These are phyloP conservation scores for Phylloporus sp. DNA, from an alignment of 768 basidiomycete species.

Conservation along the genomic window DNA sequence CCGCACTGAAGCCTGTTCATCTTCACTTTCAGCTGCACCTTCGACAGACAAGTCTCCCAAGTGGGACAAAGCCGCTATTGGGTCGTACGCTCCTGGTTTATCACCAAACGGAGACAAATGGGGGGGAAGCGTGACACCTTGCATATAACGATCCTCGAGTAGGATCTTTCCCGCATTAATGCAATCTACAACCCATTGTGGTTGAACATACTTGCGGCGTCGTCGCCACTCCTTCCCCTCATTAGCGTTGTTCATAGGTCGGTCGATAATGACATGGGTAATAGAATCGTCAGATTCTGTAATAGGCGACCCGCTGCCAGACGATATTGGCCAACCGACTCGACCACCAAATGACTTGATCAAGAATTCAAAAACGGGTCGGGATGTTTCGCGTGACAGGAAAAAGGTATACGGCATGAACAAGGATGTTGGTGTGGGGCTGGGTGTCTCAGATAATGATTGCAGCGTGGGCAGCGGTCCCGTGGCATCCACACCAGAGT, in stretches of 20 bases:
- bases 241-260: slow-evolving; percentile 55
- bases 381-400: slow-evolving; percentile 88
- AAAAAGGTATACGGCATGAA: slow-evolving; percentile 89
- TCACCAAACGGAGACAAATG: slow-evolving; percentile 96
- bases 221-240: slow-evolving; percentile 60
- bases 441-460: slow-evolving; percentile 57
- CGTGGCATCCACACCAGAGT: slow-evolving; percentile 45
- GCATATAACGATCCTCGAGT: slow-evolving; percentile 79
- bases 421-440: slow-evolving; percentile 53
- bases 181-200: slow-evolving; percentile 97
- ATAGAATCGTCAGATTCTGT: slow-evolving; percentile 77
- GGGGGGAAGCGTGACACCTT: slow-evolving; percentile 84
- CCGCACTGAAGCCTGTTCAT: slow-evolving; percentile 22
- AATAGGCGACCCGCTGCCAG: slow-evolving; percentile 78
- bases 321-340: slow-evolving; percentile 83
- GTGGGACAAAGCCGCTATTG: slow-evolving; percentile 36
- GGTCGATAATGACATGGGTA: slow-evolving; percentile 94
- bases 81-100: slow-evolving; percentile 72
- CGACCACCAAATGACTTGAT: slow-evolving; percentile 89
- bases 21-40: slow-evolving; percentile 28
- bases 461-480: slow-evolving; percentile 65
- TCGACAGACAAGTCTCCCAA: slow-evolving; percentile 26
- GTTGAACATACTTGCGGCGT: slow-evolving; percentile 86
- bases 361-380: slow-evolving; percentile 91
- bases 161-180: slow-evolving; percentile 85